phyloP scores from a whole-genome alignment of 768 basidiomycete species.

The Epithele typhae region DNA sequence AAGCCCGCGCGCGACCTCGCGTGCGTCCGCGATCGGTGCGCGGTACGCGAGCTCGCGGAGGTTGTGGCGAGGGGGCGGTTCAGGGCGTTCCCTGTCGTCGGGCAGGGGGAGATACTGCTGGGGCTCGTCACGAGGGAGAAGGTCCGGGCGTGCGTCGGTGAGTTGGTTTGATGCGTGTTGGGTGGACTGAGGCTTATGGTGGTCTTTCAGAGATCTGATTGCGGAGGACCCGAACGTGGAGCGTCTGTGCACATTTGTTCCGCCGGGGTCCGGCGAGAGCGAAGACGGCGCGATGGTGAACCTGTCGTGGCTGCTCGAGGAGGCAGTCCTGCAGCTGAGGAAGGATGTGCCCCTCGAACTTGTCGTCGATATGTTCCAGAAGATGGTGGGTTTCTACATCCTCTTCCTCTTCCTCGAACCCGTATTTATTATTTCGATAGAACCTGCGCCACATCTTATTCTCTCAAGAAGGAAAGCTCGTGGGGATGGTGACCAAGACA shows the following conservation, averaged over 20 bases:
- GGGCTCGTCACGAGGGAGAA: constrained; percentile 61
- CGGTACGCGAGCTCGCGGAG: constrained; percentile 44
- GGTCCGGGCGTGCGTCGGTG: constrained; percentile 36
- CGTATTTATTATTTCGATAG: too few relatives aligned
- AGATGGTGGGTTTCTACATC: constrained; percentile 39
- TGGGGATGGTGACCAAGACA: constrained; percentile 64
- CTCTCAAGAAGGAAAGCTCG: constrained; percentile 52
- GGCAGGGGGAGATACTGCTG: constrained; percentile 43
- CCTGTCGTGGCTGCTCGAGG: constrained; percentile 34
- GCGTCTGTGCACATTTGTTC: constrained; percentile 20
- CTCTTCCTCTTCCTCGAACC: constrained; percentile 7
- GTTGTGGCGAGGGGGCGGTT: constrained; percentile 43
- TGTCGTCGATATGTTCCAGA: constrained; percentile 72
- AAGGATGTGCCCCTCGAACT: constrained; percentile 69
- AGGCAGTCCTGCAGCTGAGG: constrained; percentile 56
- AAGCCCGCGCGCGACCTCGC: constrained; percentile 45
- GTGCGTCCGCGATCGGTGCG: constrained; percentile 45
- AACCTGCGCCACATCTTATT: constrained; percentile 68
- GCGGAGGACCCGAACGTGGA: constrained; percentile 16
- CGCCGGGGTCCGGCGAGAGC: constrained; percentile 2
- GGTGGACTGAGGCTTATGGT: not conserved
- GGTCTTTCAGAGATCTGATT: constrained; percentile 16
- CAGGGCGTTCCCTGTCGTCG: constrained; percentile 66
- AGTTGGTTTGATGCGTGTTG: constrained; percentile 3
- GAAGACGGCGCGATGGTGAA: constrained; percentile 18